Evolutionary conservation across 345 rosid genomes (phyloP), one percentile per base, ranked within the genome.

Genomic region (Arabis hirsuta): DNA sequence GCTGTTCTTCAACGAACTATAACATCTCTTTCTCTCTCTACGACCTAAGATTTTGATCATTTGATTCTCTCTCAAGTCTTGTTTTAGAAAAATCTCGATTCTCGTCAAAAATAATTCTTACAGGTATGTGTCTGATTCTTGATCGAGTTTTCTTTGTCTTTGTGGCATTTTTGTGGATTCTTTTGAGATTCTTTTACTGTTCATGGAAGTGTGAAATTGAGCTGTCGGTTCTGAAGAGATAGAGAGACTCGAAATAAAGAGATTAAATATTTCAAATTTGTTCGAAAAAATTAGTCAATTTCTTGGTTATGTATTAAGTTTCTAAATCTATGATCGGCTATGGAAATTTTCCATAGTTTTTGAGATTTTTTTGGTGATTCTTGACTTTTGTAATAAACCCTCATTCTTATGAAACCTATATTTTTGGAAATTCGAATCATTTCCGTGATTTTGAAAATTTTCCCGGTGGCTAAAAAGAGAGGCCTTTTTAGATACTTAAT

Each of bases 91-190:
- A 36, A 7, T 36, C 41, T 36, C 7, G 41, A 36, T 36, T 36
- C 41, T 36, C 26, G 2, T 66, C 27, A 11, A 36, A 46, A 7
- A 26, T 20, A 16, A 67, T 60, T 50, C 56, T 48, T 6, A 46
- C 41, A 76, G 79, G 79, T 62, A 39, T 38, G 58, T 68, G 3
- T 59, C 12, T 22, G 54, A 41, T 48, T 7, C 27, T 39, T 73
- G 12, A 10, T 63, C 36, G 14, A 29, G 1, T 12, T 22, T 43
- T 22, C 2, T 22, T 22, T 22, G 1, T 20, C 2, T 12, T 9
- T 7, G 12, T 16, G 1, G 4, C 43, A 6, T 13, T n/a, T 73
- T 7, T 55, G 34, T 26, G 14, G 4, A 13, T 55, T 14, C 48
- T 57, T 50, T 36, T 27, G 7, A 44, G 67, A 52, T 67, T 12